Percentiles rank a stretch among this genome's conserved stretches.
Evolutionary conservation across 257 asterid genomes (phyloP).

Genomic region (Craterostigma plantagineum): DNA sequence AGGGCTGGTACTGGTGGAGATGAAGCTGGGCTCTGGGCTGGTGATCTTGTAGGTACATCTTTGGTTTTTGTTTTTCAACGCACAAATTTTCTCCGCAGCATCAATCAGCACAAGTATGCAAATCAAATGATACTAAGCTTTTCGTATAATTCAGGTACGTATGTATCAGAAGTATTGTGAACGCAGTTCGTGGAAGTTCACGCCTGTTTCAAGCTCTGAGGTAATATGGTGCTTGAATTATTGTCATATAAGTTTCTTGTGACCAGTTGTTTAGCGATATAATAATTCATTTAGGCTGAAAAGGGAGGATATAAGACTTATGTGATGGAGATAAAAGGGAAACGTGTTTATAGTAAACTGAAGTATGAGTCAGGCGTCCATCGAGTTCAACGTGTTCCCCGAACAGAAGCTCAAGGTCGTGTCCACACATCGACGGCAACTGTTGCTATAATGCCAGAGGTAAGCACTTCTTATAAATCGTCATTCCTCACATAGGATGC

Average conservation of each 20-base stretch:
- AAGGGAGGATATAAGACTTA: constrained; percentile 77
- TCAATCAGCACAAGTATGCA: constrained; percentile 7
- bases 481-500: background rate
- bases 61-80: constrained; percentile 21
- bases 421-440: constrained; percentile 97
- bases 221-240: constrained; percentile 19
- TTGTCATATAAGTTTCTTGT: background rate
- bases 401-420: constrained; percentile 97
- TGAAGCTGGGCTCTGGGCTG: constrained; percentile 99
- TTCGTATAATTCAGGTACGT: constrained; percentile 35
- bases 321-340: constrained; percentile 94
- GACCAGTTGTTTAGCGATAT: background rate
- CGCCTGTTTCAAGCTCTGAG: constrained; percentile 74
- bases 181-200: constrained; percentile 57
- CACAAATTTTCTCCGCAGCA: constrained; percentile 6
- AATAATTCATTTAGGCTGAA: constrained; percentile 37
- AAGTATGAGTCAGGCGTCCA: constrained; percentile 98
- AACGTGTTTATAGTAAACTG: constrained; percentile 83
- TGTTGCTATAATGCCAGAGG: constrained; percentile 99
- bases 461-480: constrained; percentile 11
- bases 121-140: constrained; percentile 8
- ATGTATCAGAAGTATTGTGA: constrained; percentile 87
- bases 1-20: constrained; percentile 99
- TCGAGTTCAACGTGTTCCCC: constrained; percentile 98
- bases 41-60: constrained; percentile 99